Evolutionary conservation across 768 basidiomycete genomes (phyloP).

Genomic region (Pulveroboletus sp.): DNA sequence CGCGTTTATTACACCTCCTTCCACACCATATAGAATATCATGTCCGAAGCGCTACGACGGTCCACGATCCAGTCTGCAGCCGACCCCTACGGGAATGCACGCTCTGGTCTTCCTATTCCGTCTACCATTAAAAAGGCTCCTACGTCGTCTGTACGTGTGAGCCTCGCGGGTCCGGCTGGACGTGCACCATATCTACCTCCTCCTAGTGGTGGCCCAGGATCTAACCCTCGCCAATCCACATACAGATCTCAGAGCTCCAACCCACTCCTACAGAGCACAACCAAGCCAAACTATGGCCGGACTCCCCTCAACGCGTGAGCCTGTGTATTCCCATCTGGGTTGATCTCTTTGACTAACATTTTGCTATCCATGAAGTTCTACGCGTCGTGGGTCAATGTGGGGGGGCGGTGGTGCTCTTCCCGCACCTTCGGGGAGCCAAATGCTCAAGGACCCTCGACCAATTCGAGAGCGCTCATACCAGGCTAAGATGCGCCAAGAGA

Average conservation of each 20-base stretch:
- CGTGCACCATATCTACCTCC: slow-evolving; percentile 48
- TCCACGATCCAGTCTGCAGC: slow-evolving; percentile 53
- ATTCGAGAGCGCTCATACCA: slow-evolving; percentile 75
- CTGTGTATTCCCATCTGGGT: not conserved
- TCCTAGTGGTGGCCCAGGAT: slow-evolving; percentile 30
- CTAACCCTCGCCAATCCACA: slow-evolving; percentile 64
- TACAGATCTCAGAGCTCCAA: slow-evolving; percentile 67
- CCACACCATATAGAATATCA: slow-evolving; percentile 7
- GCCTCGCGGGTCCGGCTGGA: slow-evolving; percentile 69
- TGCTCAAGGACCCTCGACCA: slow-evolving; percentile 69
- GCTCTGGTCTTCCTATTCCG: slow-evolving; percentile 71
- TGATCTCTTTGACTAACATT: slow-evolving; percentile 5
- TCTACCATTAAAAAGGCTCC: slow-evolving; percentile 69
- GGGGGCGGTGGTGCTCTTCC: slow-evolving; percentile 42
- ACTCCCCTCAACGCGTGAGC: slow-evolving; percentile 70
- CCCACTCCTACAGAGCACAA: slow-evolving; percentile 63
- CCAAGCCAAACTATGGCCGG: slow-evolving; percentile 60
- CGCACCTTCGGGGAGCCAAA: slow-evolving; percentile 50
- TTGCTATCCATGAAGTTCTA: slow-evolving; percentile 41
- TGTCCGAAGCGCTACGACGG: slow-evolving; percentile 49
- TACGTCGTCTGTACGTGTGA: slow-evolving; percentile 50
- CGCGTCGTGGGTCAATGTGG: slow-evolving; percentile 76
- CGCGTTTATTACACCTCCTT: not conserved
- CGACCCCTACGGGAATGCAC: slow-evolving; percentile 45
- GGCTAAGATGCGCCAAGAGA: slow-evolving; percentile 70